Base-by-base conservation (phyloP, 352 stramenopile species). In the Globisporangium nunn region DNA sequence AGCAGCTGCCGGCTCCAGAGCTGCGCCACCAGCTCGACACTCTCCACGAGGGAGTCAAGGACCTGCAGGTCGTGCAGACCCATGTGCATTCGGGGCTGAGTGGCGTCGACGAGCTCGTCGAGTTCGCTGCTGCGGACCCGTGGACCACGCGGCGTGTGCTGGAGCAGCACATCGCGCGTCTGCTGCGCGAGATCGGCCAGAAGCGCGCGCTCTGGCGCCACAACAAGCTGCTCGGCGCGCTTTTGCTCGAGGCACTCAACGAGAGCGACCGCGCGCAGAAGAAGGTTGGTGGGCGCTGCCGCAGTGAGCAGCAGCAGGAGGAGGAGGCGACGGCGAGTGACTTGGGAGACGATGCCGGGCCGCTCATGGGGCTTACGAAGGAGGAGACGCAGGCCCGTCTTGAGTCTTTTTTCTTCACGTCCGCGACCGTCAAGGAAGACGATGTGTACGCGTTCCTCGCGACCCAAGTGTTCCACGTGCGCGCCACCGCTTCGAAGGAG, bases 181-280 rank as follows among this genome's bases (percentile, higher is more conserved):
- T 84, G 11, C 50, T 72, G 48, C 58, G 49, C 0, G 66, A 84
- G 51, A 59, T 84, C 35, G 39, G 44, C 4, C 67, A 74, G 47
- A 71, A 72, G n/a, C 68, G 69, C 7, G 58, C 60, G 56, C 66
- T 80, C 51, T 83, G 74, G 74, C 64, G 71, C 14, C 71, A 83
- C 64, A 80, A 83, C 57, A 80, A 81, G 50, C 49, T 83, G 41
- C 54, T 83, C n/a, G 71, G 73, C 0, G 62, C 64, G 17, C 29
- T 83, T 52, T 53, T 83, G 33, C 59, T 75, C 45, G 66, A 75
- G 48, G 68, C 63, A 7, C 56, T 83, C 6, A 56, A 70, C 37
- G 66, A 75, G 45, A 68, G 62, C 1, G 69, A 76, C 31, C 52
- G 61, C 35, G 55, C 39, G 28, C 37, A 61, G 37, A 28, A 46